Evolutionary conservation across 2,329 filamentous ascomycete species (phyloP).

Genomic region (Colletotrichum phormii): DNA sequence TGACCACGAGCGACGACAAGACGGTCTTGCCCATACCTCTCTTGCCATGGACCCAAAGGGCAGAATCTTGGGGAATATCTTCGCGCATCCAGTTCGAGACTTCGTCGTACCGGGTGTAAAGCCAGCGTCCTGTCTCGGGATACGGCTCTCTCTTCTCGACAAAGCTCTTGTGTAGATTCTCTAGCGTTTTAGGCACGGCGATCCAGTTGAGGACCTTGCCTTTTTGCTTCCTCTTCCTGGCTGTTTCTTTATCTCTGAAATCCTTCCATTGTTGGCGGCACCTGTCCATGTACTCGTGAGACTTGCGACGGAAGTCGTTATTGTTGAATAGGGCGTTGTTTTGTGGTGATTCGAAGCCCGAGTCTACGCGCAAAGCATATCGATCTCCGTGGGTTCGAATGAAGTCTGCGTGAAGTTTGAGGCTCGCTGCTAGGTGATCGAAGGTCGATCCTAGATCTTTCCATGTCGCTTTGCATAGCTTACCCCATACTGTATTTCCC

Average conservation of each 20-base stretch:
- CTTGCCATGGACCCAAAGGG: slow-evolving; percentile 48
- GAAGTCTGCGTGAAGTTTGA: slow-evolving; percentile 3
- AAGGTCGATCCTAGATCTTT: slow-evolving; percentile 20
- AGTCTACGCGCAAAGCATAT: neutral
- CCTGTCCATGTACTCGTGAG: neutral
- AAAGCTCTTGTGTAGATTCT: slow-evolving; percentile 13
- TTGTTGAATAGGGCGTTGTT: neutral
- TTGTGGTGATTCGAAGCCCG: neutral
- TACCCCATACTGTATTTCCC: slow-evolving; percentile 17
- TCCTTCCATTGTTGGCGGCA: neutral
- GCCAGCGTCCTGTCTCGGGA: slow-evolving; percentile 26
- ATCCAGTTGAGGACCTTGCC: slow-evolving; percentile 19
- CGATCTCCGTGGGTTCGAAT: slow-evolving; percentile 10
- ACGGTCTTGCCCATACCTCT: slow-evolving; percentile 55
- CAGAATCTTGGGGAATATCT: slow-evolving; percentile 38
- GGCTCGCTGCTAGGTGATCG: neutral
- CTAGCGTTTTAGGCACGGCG: slow-evolving; percentile 2
- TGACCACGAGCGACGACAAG: slow-evolving; percentile 52
- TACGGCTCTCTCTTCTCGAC: neutral
- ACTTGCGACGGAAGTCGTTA: neutral
- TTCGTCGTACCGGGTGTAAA: slow-evolving; percentile 16
- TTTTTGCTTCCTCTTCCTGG: slow-evolving; percentile 2
- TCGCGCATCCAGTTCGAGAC: slow-evolving; percentile 34
- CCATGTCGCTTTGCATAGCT: slow-evolving; percentile 28
- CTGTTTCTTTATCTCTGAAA: neutral